Evolutionary conservation across 2,329 filamentous ascomycete species (phyloP).

Genomic region (Xylariaceae sp.): DNA sequence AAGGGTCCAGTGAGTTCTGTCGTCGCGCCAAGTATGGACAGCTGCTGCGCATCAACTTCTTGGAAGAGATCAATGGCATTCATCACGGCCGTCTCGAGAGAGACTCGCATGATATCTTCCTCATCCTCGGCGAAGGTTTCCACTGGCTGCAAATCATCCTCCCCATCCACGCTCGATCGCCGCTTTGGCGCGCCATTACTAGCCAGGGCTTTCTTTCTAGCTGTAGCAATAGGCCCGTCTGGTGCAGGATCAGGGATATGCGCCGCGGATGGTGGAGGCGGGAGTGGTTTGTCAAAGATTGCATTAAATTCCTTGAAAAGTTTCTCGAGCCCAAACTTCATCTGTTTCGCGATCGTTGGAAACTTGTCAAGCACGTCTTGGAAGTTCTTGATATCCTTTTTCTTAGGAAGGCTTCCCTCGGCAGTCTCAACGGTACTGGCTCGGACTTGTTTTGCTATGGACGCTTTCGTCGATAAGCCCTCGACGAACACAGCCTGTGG

Average conservation of each 20-base stretch:
- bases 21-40: slow-evolving; percentile 84
- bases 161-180: slow-evolving; percentile 34
- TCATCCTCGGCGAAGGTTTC: slow-evolving; percentile 79
- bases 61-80: slow-evolving; percentile 94
- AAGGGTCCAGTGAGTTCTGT: slow-evolving; percentile 89
- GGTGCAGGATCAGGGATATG: slow-evolving; percentile 55
- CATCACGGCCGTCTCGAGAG: slow-evolving; percentile 86
- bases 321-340: slow-evolving; percentile 86
- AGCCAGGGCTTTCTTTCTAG: slow-evolving; percentile 51
- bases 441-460: slow-evolving; percentile 33
- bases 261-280: slow-evolving; percentile 62
- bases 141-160: slow-evolving; percentile 43
- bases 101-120: slow-evolving; percentile 82
- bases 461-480: slow-evolving; percentile 37
- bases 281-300: slow-evolving; percentile 78
- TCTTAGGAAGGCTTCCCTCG: slow-evolving; percentile 53
- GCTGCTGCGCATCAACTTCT: slow-evolving; percentile 88
- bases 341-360: slow-evolving; percentile 91
- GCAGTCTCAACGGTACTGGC: slow-evolving; percentile 36
- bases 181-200: slow-evolving; percentile 40
- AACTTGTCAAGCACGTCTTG: slow-evolving; percentile 86
- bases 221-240: slow-evolving; percentile 51
- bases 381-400: slow-evolving; percentile 90
- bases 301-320: slow-evolving; percentile 84
- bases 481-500: slow-evolving; percentile 56